Conservation (phyloP, 2,329 filamentous ascomycete species). For the Aureobasidium sp. region DNA sequence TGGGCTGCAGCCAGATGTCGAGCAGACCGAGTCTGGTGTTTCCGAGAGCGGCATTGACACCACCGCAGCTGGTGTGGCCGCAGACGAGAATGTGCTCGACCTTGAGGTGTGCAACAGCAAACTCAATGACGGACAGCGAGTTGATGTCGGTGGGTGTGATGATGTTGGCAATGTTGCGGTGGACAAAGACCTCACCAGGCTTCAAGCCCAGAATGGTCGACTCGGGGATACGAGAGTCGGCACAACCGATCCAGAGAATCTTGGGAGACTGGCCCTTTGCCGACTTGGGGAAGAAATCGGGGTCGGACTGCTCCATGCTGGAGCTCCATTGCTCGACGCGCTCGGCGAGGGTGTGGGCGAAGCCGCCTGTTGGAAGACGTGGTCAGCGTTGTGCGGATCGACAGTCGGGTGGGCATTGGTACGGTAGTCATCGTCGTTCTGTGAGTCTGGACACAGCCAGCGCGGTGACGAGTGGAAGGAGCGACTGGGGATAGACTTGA, state of each 20-base stretch:
- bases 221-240: conserved; percentile 78
- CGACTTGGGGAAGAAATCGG: conserved; percentile 62
- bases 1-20: conserved; percentile 55
- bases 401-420: background rate
- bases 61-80: conserved; percentile 56
- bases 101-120: conserved; percentile 64
- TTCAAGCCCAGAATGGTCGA: conserved; percentile 71
- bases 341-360: conserved; percentile 56
- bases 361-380: conserved; percentile 41
- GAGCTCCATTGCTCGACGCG: conserved; percentile 63
- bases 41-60: conserved; percentile 48
- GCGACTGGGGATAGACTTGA: background rate
- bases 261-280: conserved; percentile 60
- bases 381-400: background rate
- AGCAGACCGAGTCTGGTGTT: conserved; percentile 52
- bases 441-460: background rate
- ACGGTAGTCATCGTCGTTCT: conserved; percentile 11
- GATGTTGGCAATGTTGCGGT: conserved; percentile 87
- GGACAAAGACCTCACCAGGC: conserved; percentile 79
- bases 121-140: conserved; percentile 69
- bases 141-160: conserved; percentile 68
- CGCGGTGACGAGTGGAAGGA: conserved; percentile 7
- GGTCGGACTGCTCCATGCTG: conserved; percentile 58
- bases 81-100: conserved; percentile 58
- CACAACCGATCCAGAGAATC: conserved; percentile 79